Base-by-base conservation (phyloP, 2,329 filamentous ascomycete genomes). In the Aspergillus tamarii region DNA sequence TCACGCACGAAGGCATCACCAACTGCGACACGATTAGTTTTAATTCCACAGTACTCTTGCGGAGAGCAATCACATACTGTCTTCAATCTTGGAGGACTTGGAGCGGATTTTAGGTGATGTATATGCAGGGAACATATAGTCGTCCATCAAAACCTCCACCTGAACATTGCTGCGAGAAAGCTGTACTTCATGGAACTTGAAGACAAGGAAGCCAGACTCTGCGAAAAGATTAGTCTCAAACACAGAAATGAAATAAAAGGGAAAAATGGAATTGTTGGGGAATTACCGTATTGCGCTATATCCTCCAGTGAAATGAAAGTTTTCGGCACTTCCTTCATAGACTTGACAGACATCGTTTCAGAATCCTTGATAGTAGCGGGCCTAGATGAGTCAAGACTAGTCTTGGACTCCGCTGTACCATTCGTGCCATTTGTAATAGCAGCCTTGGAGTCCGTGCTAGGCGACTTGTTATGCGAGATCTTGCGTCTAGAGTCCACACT, bases 1-100 rank as follows among this genome's bases (percentile, higher is more conserved):
- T 99, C 95, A 66, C 95, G 92, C 64, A 99, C 91, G 79, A 99
- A 93, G 60, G 93, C 95, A 78, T 99, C 95, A 56, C 94, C 94
- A 73, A 94, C 83, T 86, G 67, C 16, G 61, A 45, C 16, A 11
- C 5, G 19, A 61, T 81, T 66, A 72, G 66, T 60, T 43, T 54
- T 21, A 30, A 41, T 32, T 32, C 26, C 12, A 8, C 26, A 9
- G 21, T 9, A 11, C 19, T 39, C 2, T 9, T 10, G 9, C 12
- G 8, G 10, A 36, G 62, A 6, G 3, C 19, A 32, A 54, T 48
- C n/a, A 74, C 82, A 67, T 76, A 83, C 86, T 93, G 79, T 99
- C 95, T 70, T 95, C 92, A 77, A 98, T 93, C 59, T 87, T 91
- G 74, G 89, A 86, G 12, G 84, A 82, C 70, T 85, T 90, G 46